phyloP scores from a whole-genome alignment of 257 asterid species.

The Solanum dulcamara region DNA sequence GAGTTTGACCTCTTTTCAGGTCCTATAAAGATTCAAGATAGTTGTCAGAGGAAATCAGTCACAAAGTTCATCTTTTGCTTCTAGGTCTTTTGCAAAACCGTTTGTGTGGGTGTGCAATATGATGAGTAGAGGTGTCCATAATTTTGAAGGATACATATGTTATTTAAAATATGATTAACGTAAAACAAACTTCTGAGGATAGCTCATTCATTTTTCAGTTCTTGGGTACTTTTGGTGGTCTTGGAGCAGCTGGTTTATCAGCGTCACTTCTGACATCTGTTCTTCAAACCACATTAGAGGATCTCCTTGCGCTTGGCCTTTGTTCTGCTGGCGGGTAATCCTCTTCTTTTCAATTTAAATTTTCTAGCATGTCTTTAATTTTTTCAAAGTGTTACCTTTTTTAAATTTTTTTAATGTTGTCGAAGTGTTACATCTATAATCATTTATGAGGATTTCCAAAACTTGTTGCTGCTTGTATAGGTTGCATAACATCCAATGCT shows the following conservation, averaged over 20 bases:
- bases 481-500: neutral
- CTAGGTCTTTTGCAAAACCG: neutral
- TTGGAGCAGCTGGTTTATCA: slow-evolving; percentile 91
- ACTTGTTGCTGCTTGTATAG: neutral
- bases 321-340: slow-evolving; percentile 98
- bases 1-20: neutral
- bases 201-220: slow-evolving; percentile 38
- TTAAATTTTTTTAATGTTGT: neutral
- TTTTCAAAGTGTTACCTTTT: neutral
- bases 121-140: neutral
- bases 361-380: neutral
- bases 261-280: slow-evolving; percentile 93
- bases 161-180: neutral
- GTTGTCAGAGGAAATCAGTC: neutral
- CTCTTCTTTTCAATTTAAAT: neutral
- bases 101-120: neutral
- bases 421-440: neutral
- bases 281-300: slow-evolving; percentile 73
- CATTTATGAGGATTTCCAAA: neutral
- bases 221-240: slow-evolving; percentile 75
- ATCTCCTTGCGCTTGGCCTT: slow-evolving; percentile 89
- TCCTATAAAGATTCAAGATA: neutral
- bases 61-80: neutral
- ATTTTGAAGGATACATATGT: neutral
- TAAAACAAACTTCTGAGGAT: neutral